Base-by-base conservation (phyloP, 306 rosid species). In the Datisca glomerata region DNA sequence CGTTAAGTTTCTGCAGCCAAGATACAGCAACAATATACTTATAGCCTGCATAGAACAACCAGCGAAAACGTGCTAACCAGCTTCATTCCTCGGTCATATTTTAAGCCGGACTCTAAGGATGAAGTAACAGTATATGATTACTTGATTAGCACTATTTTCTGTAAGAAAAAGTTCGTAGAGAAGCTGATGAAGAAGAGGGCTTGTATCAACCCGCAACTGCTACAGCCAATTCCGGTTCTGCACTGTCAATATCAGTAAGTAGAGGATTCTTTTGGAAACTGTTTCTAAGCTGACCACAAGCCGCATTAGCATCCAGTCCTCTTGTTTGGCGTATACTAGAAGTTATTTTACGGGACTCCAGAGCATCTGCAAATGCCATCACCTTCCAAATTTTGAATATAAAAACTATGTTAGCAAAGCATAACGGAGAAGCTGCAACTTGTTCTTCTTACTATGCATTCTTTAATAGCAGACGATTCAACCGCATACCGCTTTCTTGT, bases 211-310 rank as follows among this genome's bases (percentile, higher is more conserved):
- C 58, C 41, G 74, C 69, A 18, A 56, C 68, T 38, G 85, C 85
- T 55, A 72, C 73, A 45, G 66, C 93, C 45, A 60, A 31, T 51
- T 73, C 47, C n/a, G 72, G 17, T 63, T 64, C 67, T 18, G 27
- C 49, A 54, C 45, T 40, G 41, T 76, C 93, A 2, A 71, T 55
- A 1, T 80, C 75, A 4, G 56, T 16, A 34, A 49, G 71, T 67
- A 89, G 63, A 53, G 97, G 97, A 45, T 53, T 66, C 74, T 72
- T 89, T 64, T 83, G 95, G 53, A 80, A 89, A 31, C 70, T 58
- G 68, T 89, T 89, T 31, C 97, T 72, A 32, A 89, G 75, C 75
- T 89, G 97, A 41, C 97, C 97, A 63, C 97, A 89, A 41, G 97
- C 97, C 23, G 97, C 97, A 68, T 81, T 85, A 44, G 97, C 97